These are phyloP conservation scores for Phalaenopsis aphrodite DNA, from an alignment of 106 monocot species.

Conservation along the genomic window DNA sequence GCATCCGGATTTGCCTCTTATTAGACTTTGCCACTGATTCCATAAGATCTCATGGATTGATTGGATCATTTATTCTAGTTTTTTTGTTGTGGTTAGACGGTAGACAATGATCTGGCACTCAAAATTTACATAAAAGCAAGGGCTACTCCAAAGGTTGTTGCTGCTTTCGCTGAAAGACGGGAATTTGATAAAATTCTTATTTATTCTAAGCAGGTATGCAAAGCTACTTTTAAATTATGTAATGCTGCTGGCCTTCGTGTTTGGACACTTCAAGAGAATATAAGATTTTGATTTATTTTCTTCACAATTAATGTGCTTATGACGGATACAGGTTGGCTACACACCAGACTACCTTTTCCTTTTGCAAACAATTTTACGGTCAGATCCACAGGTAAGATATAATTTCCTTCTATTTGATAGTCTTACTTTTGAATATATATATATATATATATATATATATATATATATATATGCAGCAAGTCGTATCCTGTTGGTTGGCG, in stretches of 20 bases:
- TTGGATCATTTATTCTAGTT: background rate
- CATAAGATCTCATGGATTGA: background rate
- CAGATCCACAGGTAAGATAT: slow-evolving; percentile 85
- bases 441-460: too few relatives aligned
- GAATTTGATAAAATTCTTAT: slow-evolving; percentile 99
- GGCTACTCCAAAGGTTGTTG: slow-evolving; percentile 96
- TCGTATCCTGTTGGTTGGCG: too few relatives aligned
- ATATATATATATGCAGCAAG: too few relatives aligned
- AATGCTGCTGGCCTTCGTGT: background rate
- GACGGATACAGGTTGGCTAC: slow-evolving; percentile 74
- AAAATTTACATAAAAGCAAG: slow-evolving; percentile 99
- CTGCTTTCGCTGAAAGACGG: slow-evolving; percentile 97
- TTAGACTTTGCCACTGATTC: background rate
- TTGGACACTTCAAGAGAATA: background rate
- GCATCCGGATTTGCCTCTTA: background rate
- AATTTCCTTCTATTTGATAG: background rate
- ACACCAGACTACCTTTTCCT: slow-evolving; percentile 98
- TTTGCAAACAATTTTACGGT: slow-evolving; percentile 86
- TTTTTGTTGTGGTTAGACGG: slow-evolving; percentile 43
- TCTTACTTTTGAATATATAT: background rate
- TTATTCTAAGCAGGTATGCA: slow-evolving; percentile 89
- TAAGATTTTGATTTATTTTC: background rate
- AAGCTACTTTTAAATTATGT: background rate
- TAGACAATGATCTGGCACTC: slow-evolving; percentile 96
- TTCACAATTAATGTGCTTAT: background rate